Evolutionary conservation across 1,284 basidiomycete species (phyloP).

Genomic region (Trametes versicolor): DNA sequence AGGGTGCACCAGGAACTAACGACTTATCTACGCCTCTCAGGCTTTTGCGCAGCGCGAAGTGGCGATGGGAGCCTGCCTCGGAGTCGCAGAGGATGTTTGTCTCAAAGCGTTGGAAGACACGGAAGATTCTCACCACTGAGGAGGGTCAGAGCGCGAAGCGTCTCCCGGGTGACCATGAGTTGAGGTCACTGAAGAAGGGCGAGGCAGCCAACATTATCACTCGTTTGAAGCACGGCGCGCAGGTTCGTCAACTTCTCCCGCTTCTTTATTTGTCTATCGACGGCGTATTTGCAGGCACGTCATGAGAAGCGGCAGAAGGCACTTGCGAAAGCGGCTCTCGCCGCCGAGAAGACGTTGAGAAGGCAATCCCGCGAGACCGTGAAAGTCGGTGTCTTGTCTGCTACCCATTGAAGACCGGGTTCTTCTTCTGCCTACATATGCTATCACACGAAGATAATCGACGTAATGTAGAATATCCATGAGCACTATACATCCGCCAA

Average conservation of each 20-base stretch:
- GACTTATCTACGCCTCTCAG: conserved; percentile 47
- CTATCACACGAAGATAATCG: conserved; percentile 4
- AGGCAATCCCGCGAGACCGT: conserved; percentile 65
- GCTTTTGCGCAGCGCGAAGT: conserved; percentile 71
- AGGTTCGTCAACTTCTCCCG: conserved; percentile 51
- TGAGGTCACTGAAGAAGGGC: conserved; percentile 73
- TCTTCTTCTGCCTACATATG: conserved; percentile 1
- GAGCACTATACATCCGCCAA: conserved; percentile 12
- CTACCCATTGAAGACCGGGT: conserved; percentile 3
- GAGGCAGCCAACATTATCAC: conserved; percentile 83
- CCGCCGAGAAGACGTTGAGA: conserved; percentile 54
- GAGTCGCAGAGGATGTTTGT: conserved; percentile 71
- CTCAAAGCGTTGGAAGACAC: conserved; percentile 63
- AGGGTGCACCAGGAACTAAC: not conserved
- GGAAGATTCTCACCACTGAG: conserved; percentile 31
- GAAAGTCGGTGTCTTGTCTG: conserved; percentile 62
- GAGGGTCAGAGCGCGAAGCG: conserved; percentile 23
- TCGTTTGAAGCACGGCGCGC: conserved; percentile 79
- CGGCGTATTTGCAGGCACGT: conserved; percentile 55
- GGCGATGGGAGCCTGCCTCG: conserved; percentile 78
- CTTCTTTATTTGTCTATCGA: not conserved
- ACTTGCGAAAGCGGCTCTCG: conserved; percentile 47
- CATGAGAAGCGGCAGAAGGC: conserved; percentile 63
- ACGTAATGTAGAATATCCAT: conserved; percentile 5
- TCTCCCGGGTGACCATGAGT: conserved; percentile 40